These are phyloP conservation scores for Aciculosporium take DNA, from an alignment of 2,329 filamentous ascomycete genomes.

Conservation along the genomic window DNA sequence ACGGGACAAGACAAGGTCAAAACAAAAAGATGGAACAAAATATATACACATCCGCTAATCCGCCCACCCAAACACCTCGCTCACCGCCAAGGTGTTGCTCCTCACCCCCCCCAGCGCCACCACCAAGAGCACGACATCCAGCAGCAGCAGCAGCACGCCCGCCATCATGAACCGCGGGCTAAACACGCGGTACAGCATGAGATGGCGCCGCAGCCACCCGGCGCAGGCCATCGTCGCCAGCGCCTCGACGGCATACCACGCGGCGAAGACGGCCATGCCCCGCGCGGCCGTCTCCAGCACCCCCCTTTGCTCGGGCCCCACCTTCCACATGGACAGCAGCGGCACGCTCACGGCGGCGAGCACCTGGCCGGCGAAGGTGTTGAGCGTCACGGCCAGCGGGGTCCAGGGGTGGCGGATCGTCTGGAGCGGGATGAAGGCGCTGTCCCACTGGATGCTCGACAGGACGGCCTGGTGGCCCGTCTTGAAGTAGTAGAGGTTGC, in stretches of 20 bases:
- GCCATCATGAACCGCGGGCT: constrained; percentile 81
- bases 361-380: constrained; percentile 82
- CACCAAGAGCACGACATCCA: constrained; percentile 60
- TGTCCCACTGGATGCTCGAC: constrained; percentile 87
- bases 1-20: not conserved
- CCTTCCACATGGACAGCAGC: constrained; percentile 78
- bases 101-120: constrained; percentile 62
- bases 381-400: constrained; percentile 65
- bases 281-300: constrained; percentile 57
- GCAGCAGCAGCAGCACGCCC: constrained; percentile 52
- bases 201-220: constrained; percentile 70
- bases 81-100: constrained; percentile 63
- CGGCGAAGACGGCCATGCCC: constrained; percentile 58
- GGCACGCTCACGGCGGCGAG: constrained; percentile 68
- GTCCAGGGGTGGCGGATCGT: constrained; percentile 80
- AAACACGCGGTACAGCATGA: constrained; percentile 96
- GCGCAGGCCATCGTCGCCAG: constrained; percentile 85
- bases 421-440: constrained; percentile 77
- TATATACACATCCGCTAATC: constrained; percentile 19
- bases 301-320: constrained; percentile 56
- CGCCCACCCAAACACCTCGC: constrained; percentile 77
- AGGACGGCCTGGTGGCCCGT: constrained; percentile 89
- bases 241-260: constrained; percentile 72
- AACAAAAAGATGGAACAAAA: not conserved
- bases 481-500: constrained; percentile 92